Evolutionary conservation across 805 yeast species (phyloP).

Genomic region (Pichia nanzhaoensis): DNA sequence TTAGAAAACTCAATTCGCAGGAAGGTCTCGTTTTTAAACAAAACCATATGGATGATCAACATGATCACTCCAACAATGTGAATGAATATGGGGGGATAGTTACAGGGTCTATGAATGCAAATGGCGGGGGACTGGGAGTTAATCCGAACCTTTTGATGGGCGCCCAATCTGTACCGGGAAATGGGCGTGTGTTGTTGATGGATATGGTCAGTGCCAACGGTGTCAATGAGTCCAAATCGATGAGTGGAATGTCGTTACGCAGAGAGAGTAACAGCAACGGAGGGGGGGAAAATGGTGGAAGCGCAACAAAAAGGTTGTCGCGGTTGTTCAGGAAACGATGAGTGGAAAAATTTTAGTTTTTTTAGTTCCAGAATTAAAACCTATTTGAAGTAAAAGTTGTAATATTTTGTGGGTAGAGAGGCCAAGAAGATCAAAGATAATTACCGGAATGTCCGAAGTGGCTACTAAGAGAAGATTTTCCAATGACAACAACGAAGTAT

Average conservation of each 20-base stretch:
- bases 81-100: constrained; percentile 4
- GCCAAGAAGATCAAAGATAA: not conserved
- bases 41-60: constrained; percentile 16
- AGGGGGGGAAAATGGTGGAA: not conserved
- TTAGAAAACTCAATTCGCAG: constrained; percentile 29
- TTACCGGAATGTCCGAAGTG: constrained; percentile 1
- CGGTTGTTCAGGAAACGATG: constrained; percentile 6
- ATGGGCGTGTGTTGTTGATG: constrained; percentile 30
- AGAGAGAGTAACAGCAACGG: not conserved
- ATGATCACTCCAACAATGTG: constrained; percentile 9
- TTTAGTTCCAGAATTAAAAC: not conserved
- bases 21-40: constrained; percentile 33
- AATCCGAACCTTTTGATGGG: constrained; percentile 4
- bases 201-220: constrained; percentile 13
- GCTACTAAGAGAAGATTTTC: constrained; percentile 4
- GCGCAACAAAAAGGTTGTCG: constrained; percentile 9
- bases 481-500: not conserved
- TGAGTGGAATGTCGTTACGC: too few relatives aligned
- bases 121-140: constrained; percentile 5
- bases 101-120: constrained; percentile 2
- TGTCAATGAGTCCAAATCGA: not conserved
- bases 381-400: not conserved
- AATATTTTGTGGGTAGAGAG: not conserved
- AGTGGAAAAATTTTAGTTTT: constrained; percentile 3
- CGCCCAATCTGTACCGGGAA: constrained; percentile 16